Evolutionary conservation across 148 eudicot genomes (phyloP).

Genomic region (Drosera capensis): DNA sequence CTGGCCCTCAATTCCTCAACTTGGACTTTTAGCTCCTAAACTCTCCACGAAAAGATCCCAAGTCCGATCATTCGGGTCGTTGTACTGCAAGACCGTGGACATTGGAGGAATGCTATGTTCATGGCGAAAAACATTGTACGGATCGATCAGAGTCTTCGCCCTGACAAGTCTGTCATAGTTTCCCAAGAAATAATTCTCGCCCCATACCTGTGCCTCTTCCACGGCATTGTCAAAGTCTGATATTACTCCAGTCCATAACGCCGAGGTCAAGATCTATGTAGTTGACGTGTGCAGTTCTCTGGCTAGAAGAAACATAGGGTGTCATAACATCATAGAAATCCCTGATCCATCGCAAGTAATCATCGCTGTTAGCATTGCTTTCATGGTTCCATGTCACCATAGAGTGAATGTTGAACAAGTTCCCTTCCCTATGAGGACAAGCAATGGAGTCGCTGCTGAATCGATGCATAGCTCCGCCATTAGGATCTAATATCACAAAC

Average conservation of each 20-base stretch:
- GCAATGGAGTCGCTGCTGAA: conserved; percentile 23
- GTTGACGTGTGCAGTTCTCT: conserved; percentile 32
- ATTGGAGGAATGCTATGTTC: conserved; percentile 16
- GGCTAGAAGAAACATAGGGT: conserved; percentile 23
- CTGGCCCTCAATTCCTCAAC: no score
- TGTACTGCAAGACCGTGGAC: neutral
- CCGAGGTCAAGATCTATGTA: conserved; percentile 40
- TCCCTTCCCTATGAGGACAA: conserved; percentile 39
- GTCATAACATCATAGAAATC: conserved; percentile 19
- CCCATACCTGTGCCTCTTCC: conserved; percentile 13
- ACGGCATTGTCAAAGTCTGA: neutral
- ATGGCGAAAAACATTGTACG: conserved; percentile 17
- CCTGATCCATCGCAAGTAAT: conserved; percentile 17
- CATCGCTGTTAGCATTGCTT: conserved; percentile 1
- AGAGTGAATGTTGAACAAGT: conserved; percentile 18
- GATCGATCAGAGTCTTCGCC: conserved; percentile 19
- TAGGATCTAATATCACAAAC: conserved; percentile 20
- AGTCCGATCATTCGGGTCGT: no score
- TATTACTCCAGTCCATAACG: neutral
- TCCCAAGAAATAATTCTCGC: conserved; percentile 16
- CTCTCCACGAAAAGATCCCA: no score
- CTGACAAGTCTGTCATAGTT: conserved; percentile 20
- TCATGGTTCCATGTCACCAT: conserved; percentile 13
- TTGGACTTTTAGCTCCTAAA: no score
- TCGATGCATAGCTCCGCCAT: conserved; percentile 32